Evolutionary conservation across 345 rosid genomes (phyloP).

Genomic region (Eucalyptus urophylla): DNA sequence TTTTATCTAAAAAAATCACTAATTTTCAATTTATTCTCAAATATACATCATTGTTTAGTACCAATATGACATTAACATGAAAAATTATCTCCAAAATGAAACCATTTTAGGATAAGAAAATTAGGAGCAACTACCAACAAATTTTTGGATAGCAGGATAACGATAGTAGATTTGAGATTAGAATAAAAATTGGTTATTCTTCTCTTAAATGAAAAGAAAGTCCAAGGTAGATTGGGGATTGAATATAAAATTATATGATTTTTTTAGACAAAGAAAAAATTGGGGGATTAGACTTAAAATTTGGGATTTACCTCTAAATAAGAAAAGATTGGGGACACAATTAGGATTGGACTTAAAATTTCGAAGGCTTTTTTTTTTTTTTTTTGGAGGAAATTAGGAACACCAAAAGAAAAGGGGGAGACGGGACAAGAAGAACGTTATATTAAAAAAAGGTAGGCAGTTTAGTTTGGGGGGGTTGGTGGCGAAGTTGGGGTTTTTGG

Average conservation of each 20-base stretch:
- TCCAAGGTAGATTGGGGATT: fast-evolving
- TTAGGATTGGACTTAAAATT: no score
- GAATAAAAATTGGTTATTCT: no score
- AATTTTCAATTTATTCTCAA: background rate
- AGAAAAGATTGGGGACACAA: fast-evolving
- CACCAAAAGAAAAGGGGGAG: background rate
- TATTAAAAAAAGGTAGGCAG: background rate
- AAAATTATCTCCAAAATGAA: background rate
- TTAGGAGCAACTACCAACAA: fast-evolving
- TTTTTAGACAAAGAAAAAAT: no score
- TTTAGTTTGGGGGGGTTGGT: background rate
- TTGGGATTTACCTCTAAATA: no score
- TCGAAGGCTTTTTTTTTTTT: no score
- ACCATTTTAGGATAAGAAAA: no score
- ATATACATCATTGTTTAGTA: no score
- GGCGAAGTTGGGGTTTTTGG: background rate
- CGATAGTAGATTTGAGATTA: fast-evolving
- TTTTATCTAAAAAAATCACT: background rate
- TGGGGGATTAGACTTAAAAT: no score
- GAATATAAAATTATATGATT: no score
- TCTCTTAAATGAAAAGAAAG: no score
- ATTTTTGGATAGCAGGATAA: background rate
- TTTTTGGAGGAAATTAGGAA: background rate
- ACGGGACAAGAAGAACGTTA: background rate
- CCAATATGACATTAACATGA: background rate